phyloP scores from a whole-genome alignment of 2,329 filamentous ascomycete genomes.

The Trichoderma asperellum region DNA sequence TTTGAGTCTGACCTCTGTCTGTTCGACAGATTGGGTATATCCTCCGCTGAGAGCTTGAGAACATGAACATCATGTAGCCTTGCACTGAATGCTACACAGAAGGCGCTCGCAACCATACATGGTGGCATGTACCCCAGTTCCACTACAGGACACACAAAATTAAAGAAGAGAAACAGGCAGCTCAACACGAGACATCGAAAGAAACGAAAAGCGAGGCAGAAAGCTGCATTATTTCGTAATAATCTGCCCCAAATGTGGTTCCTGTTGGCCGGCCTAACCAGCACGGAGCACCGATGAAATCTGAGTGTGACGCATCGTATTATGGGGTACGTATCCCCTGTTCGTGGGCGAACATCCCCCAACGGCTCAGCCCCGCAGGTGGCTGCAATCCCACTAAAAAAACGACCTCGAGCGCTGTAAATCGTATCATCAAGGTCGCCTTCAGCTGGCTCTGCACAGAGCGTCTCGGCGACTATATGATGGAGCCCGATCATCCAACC shows the following conservation, averaged over 20 bases:
- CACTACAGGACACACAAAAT: neutral
- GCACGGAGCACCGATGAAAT: constrained; percentile 11
- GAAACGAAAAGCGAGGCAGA: neutral
- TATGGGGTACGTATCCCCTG: neutral
- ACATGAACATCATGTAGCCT: neutral
- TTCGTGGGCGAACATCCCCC: neutral
- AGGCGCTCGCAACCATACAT: neutral
- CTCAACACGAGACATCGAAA: neutral
- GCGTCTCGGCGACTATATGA: neutral
- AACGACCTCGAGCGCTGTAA: neutral
- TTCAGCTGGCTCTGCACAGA: neutral
- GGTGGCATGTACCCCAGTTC: neutral
- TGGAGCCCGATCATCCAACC: neutral
- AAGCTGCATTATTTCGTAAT: neutral
- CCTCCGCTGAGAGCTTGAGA: neutral
- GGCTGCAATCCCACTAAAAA: neutral
- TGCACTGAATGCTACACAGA: neutral
- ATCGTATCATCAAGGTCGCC: neutral
- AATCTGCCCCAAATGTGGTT: neutral
- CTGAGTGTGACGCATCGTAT: constrained; percentile 10
- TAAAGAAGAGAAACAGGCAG: neutral
- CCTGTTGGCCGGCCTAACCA: neutral
- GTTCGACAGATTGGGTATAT: too few species aligned
- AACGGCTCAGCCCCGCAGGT: neutral
- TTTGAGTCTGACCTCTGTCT: neutral